Percentiles rank a stretch among this genome's conserved stretches.
These are phyloP conservation scores for Kodamaea nitidulidarum DNA, from an alignment of 805 yeast genomes.

Conservation along the genomic window DNA sequence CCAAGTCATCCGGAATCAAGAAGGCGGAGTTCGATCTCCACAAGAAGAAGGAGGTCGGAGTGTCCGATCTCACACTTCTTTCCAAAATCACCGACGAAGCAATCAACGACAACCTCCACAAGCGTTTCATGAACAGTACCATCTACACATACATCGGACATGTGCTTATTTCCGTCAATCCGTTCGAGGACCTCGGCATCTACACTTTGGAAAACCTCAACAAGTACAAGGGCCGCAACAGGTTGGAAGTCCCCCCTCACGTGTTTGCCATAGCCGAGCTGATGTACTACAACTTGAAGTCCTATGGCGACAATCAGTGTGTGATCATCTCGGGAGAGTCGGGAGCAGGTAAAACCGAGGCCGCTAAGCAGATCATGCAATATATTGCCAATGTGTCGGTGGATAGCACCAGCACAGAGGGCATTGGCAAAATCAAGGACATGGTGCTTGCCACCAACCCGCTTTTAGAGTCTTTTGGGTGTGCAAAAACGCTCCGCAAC, in stretches of 20 bases:
- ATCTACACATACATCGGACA: constrained; percentile 94
- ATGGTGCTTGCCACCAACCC: constrained; percentile 98
- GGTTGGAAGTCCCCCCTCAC: constrained; percentile 97
- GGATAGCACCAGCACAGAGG: constrained; percentile 45
- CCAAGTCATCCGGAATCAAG: constrained; percentile 55
- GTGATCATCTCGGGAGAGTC: constrained; percentile 97
- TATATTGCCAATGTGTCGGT: constrained; percentile 90
- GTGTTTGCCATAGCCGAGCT: constrained; percentile 97
- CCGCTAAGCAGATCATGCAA: constrained; percentile 97
- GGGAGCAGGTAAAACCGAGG: constrained; percentile 98
- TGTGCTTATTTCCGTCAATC: constrained; percentile 92
- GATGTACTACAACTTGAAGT: constrained; percentile 92
- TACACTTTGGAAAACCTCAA: constrained; percentile 76
- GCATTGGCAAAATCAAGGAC: constrained; percentile 84
- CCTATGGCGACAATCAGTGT: constrained; percentile 92
- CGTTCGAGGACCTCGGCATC: constrained; percentile 93
- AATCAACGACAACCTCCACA: constrained; percentile 85
- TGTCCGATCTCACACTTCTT: constrained; percentile 85
- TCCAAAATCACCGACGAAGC: constrained; percentile 88
- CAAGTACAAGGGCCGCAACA: constrained; percentile 82
- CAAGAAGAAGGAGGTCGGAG: constrained; percentile 97
- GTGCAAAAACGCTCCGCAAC: constrained; percentile 88
- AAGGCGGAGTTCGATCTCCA: constrained; percentile 87
- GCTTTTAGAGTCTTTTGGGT: constrained; percentile 83
- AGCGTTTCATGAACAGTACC: constrained; percentile 82